Evolutionary conservation across 805 yeast genomes (phyloP), one percentile per base, ranked within the genome.

Genomic region (Danielozyma ontarioensis): DNA sequence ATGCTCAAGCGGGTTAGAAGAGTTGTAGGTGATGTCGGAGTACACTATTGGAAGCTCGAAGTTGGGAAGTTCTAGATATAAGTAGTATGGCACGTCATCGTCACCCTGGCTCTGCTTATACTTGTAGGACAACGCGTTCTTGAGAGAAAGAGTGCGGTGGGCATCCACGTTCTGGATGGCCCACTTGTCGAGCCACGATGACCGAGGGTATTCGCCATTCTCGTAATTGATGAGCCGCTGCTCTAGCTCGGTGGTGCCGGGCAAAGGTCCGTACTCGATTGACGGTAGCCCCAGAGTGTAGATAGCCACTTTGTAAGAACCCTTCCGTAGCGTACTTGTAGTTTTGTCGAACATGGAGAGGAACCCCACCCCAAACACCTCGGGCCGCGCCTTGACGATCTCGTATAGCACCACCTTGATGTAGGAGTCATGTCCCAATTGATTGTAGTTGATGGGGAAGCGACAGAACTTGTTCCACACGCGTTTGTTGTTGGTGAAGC

Each of bases 131-230:
- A 30, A 19, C n/a, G 18, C 14, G 14, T 34, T 39, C 13, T n/a
- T 13, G 7, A 33, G 19, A 10, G 15, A 37, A 40, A 23, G 37
- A 38, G 15, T 43, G 25, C 35, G 37, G 39, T 60, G 46, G 31
- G 52, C 56, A 42, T 74, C 78, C 27, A 81, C 67, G 38, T 66
- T 64, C 10, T 84, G 65, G 40, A 79, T 66, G 1, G 82, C 73
- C 36, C 83, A 45, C 28, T 74, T 67, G 48, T 87, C 95, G 7
- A 88, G 63, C 97, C 97, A 89, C 31, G 72, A 76, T 1, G 75
- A 55, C 5, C 72, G 56, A 4, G 71, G 59, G 17, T 76, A 62
- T 17, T 83, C 89, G 1, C 88, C 88, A 39, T 72, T 68, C 47
- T 82, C 88, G 48, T 79, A 83, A 31, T 58, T 60, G 41, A 82